Conservation (phyloP, 139 green algal species). For the Chlamydomonas applanata region DNA sequence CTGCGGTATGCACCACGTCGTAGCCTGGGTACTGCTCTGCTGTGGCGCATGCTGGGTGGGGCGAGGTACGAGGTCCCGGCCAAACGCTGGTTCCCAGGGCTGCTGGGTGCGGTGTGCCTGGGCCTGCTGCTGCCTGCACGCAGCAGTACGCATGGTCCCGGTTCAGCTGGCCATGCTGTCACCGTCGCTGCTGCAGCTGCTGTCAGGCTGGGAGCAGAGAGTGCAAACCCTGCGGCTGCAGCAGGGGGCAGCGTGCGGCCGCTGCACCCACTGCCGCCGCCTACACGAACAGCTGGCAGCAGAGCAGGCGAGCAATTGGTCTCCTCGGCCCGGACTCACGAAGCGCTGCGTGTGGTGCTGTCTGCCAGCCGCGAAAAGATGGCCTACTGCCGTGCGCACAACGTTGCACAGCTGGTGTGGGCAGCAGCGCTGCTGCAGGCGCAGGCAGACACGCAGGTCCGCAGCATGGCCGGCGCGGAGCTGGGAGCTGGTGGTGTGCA, state of each 20-base stretch:
- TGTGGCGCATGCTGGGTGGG: constrained; percentile 2
- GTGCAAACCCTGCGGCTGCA: no score
- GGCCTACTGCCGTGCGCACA: not conserved
- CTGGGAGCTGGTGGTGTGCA: not conserved
- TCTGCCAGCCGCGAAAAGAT: not conserved
- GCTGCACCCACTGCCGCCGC: no score
- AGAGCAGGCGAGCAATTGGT: not conserved
- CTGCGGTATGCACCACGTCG: not conserved
- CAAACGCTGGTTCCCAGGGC: constrained; percentile 9
- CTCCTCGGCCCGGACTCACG: not conserved
- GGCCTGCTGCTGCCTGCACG: not conserved
- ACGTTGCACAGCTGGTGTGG: not conserved
- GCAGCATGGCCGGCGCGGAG: not conserved
- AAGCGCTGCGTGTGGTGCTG: not conserved
- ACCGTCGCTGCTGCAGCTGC: no score
- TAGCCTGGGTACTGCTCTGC: not conserved
- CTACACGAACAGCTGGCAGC: no score
- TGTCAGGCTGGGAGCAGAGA: no score
- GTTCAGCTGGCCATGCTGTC: not conserved
- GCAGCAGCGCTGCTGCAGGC: not conserved
- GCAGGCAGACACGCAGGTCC: not conserved
- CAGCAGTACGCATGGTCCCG: not conserved
- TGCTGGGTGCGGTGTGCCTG: not conserved
- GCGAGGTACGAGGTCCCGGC: not conserved
- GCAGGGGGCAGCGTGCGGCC: no score